phyloP scores from a whole-genome alignment of 1,139 yeast species.

The Hansenula lynferdii region DNA sequence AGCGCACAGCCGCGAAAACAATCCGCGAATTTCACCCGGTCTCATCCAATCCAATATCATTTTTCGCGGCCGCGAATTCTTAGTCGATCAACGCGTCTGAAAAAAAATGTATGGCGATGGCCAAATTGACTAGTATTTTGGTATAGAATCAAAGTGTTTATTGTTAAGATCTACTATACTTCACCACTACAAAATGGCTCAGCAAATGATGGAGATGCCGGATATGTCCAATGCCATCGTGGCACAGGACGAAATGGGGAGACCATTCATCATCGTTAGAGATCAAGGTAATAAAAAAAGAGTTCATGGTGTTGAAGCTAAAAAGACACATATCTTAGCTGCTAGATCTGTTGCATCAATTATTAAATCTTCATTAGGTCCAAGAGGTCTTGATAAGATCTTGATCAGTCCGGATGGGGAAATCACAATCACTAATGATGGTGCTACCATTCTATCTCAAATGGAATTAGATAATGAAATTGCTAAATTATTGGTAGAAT shows the following conservation, averaged over 20 bases:
- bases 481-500: slow-evolving; percentile 91
- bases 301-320: slow-evolving; percentile 92
- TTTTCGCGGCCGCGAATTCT: too few species aligned
- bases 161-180: neutral
- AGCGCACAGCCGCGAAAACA: too few species aligned
- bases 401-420: slow-evolving; percentile 94
- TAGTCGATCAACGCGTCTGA: too few species aligned
- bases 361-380: slow-evolving; percentile 90
- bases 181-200: slow-evolving; percentile 16
- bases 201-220: slow-evolving; percentile 66
- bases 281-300: slow-evolving; percentile 95
- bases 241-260: slow-evolving; percentile 99
- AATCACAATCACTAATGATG: slow-evolving; percentile 96
- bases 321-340: slow-evolving; percentile 90
- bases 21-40: too few species aligned
- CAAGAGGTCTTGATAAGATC: slow-evolving; percentile 97
- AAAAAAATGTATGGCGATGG: slow-evolving; percentile 3
- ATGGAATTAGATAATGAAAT: slow-evolving; percentile 97
- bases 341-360: slow-evolving; percentile 95
- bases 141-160: neutral
- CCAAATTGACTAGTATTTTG: neutral
- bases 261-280: slow-evolving; percentile 95
- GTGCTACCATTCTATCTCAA: slow-evolving; percentile 93
- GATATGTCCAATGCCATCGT: slow-evolving; percentile 96
- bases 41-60: too few species aligned